A percentile compares a stretch with the other conserved stretches of the same genome.
Evolutionary conservation across 2,329 filamentous ascomycete genomes (phyloP).

Genomic region (Alternaria sp.): DNA sequence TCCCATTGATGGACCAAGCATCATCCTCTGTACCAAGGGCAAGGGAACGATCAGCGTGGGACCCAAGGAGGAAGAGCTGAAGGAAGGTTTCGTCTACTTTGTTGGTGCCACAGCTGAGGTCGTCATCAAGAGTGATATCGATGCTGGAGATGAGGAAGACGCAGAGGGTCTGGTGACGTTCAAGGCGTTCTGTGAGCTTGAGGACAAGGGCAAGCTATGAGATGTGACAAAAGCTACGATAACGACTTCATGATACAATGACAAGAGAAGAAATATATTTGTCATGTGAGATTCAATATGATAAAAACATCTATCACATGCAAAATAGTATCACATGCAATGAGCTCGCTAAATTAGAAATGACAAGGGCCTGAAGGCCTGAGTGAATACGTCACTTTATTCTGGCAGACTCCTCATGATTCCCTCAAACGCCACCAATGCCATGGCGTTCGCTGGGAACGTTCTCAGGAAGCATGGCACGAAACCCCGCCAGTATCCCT

Average conservation of each 20-base stretch:
- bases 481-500: constrained; percentile 91
- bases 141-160: constrained; percentile 45
- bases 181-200: constrained; percentile 90
- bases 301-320: not conserved
- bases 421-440: constrained; percentile 89
- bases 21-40: constrained; percentile 88
- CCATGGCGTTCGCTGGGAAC: constrained; percentile 95
- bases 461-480: constrained; percentile 91
- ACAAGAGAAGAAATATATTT: not conserved
- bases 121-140: constrained; percentile 72
- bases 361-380: not conserved
- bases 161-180: constrained; percentile 81
- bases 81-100: constrained; percentile 62
- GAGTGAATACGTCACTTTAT: constrained; percentile 18
- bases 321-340: constrained; percentile 7
- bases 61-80: constrained; percentile 74
- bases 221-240: not conserved
- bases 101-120: constrained; percentile 88
- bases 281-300: not conserved
- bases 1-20: constrained; percentile 84
- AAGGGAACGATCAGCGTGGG: constrained; percentile 86
- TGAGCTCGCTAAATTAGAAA: not conserved
- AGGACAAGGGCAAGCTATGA: constrained; percentile 44
- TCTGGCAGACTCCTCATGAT: constrained; percentile 71
- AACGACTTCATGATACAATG: not conserved